Base-by-base conservation (phyloP, 352 stramenopile species). In the Phytophthora lateralis region DNA sequence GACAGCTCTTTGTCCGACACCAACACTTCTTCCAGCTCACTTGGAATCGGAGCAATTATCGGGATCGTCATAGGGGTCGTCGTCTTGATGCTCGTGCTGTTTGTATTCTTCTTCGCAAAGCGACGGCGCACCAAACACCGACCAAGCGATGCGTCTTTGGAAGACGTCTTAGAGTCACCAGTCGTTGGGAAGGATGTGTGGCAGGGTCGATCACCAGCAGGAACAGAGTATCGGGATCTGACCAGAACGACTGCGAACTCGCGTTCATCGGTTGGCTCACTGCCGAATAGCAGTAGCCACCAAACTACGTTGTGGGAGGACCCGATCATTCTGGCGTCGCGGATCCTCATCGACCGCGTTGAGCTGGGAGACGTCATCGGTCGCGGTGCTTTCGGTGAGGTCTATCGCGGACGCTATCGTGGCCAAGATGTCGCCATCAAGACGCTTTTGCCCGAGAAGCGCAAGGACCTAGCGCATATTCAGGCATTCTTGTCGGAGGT, bases 401-500 rank as follows among this genome's bases (percentile, higher is more conserved):
- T 80, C 29, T 76, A 66, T 47, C 53, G 49, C 2, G 72, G 72
- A 24, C 63, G 21, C 29, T 80, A 77, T 45, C 68, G 69, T 20
- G 69, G 61, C 6, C 72, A 76, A 42, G 35, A 51, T 10, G 72
- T 80, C 6, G 72, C 72, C 3, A 53, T 78, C 54, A 80, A 80
- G 61, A 67, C 48, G 27, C 46, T 80, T 14, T 41, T 76, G 15
- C 66, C 69, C 0, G 75, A 85, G 46, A 78, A 67, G 10, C 63
- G 68, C 21, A 80, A 82, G 45, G 68, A 78, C 14, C 51, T 85
- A 34, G 11, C 41, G 6, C 56, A 76, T 8, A 85, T 85, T 12
- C 46, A 80, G 20, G 45, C 48, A 4, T 84, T 84, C 30, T 20
- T 84, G 35, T 52, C 61, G 2, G 76, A 85, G 47, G 77, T 88